Evolutionary conservation across 176 grass and related monocot genomes (phyloP), one percentile per base, ranked within the genome.

Genomic region (Oryza coarctata): DNA sequence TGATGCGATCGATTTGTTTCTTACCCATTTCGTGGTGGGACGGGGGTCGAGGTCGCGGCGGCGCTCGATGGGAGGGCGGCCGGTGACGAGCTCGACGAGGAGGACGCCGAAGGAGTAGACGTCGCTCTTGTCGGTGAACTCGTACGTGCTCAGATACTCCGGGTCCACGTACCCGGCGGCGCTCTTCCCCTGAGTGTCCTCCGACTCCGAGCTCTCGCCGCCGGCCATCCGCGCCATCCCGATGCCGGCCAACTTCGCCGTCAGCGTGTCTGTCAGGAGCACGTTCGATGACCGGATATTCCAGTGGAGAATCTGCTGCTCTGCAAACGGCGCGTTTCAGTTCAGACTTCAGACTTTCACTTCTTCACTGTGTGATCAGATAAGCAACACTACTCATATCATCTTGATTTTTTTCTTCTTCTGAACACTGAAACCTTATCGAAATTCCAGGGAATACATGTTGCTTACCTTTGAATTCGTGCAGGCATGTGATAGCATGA

Each of bases 41-140:
- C 87, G 82, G 8, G 90, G 50, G 57, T 87, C 75, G 30, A 69
- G 57, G 74, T 73, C 35, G 17, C 65, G 87, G 63, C 55, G 70
- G 69, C 78, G 73, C 73, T 94, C 89, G 85, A 92, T 71, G 82
- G 92, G 82, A 32, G 73, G 81, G 3, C 92, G 87, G 35, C 89
- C 92, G 22, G 87, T 85, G 82, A 92, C 58, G 70, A 92, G 78
- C 87, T 94, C 92, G n/a, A 87, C 85, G 57, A 94, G 85, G 89
- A 94, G 87, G 82, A 87, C 92, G 82, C 92, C 92, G 78, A 94
- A 94, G 74, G 89, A 89, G 87, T 86, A 89, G 35, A 89, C 89
- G 76, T 94, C 92, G 84, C 92, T 94, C 89, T 89, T 92, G 74
- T 91, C 89, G 1, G 89, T 89, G 65, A 94, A 82, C 79, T 92